Percentiles rank a stretch among this genome's conserved stretches.
Evolutionary conservation across 768 basidiomycete genomes (phyloP).

Genomic region (Mrakia hoshinonis): DNA sequence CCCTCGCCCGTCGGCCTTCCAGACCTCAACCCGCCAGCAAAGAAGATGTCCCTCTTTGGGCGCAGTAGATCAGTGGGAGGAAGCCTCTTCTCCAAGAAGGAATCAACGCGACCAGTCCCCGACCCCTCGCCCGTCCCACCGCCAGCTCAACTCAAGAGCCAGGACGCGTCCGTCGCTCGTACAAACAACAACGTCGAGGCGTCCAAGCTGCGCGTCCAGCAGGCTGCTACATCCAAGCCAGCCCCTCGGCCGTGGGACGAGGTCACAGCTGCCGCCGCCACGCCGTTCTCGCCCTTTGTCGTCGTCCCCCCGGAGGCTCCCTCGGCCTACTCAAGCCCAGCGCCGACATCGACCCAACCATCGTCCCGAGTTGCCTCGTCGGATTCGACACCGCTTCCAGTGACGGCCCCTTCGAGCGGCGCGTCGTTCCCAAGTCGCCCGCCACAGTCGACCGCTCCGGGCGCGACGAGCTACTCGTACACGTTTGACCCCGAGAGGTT

Average conservation of each 20-base stretch:
- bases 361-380: neutral
- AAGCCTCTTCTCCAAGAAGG: too few species aligned
- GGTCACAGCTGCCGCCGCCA: neutral
- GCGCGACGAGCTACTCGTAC: neutral
- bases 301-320: neutral
- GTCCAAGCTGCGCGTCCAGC: too few species aligned
- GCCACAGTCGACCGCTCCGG: neutral
- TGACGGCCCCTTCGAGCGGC: neutral
- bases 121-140: too few species aligned
- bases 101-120: too few species aligned
- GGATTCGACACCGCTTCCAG: neutral
- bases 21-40: too few species aligned
- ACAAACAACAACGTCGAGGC: too few species aligned
- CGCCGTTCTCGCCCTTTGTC: neutral
- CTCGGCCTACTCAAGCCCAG: neutral
- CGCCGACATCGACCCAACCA: neutral
- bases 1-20: neutral
- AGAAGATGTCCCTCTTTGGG: neutral
- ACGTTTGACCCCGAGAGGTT: neutral
- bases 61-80: too few species aligned
- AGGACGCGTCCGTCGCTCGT: too few species aligned
- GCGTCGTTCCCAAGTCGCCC: neutral
- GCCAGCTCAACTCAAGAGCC: too few species aligned
- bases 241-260: constrained; percentile 1
- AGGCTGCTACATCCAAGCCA: neutral